phyloP scores from a whole-genome alignment of 2,329 filamentous ascomycete species.

The Diaporthe aspalathi region DNA sequence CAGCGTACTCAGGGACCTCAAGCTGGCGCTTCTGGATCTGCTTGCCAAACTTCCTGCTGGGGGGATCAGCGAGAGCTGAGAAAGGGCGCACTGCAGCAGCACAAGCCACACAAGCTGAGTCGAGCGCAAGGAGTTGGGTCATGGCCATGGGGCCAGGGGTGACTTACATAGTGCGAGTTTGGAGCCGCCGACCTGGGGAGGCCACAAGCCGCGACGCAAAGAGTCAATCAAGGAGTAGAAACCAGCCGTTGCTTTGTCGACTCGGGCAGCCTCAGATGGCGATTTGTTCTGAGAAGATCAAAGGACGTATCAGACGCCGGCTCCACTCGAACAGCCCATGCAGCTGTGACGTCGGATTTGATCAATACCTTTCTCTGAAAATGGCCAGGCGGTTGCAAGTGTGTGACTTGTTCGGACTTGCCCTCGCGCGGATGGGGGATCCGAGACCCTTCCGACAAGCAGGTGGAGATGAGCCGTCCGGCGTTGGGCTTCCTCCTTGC shows the following conservation, averaged over 20 bases:
- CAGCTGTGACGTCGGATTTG: conserved; percentile 34
- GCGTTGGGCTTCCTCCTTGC: conserved; percentile 11
- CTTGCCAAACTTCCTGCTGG: conserved; percentile 96
- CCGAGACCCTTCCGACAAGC: neutral
- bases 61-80: conserved; percentile 42
- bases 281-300: neutral
- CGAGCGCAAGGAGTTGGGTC: neutral
- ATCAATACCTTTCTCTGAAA: neutral
- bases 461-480: conserved; percentile 30
- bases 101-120: conserved; percentile 6
- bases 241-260: neutral
- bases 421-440: neutral
- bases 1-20: conserved; percentile 98
- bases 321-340: conserved; percentile 16
- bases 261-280: conserved; percentile 22
- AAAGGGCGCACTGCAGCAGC: neutral
- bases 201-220: conserved; percentile 34
- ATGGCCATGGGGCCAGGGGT: conserved; percentile 12
- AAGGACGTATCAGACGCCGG: conserved; percentile 32
- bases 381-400: conserved; percentile 1
- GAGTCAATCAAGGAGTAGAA: neutral
- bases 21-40: conserved; percentile 99
- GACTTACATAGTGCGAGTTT: conserved; percentile 51
- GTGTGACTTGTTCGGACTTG: neutral
- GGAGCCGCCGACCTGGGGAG: conserved; percentile 41